Conservation (phyloP, 768 basidiomycete genomes). For the Sporobolomyces pararoseus region DNA sequence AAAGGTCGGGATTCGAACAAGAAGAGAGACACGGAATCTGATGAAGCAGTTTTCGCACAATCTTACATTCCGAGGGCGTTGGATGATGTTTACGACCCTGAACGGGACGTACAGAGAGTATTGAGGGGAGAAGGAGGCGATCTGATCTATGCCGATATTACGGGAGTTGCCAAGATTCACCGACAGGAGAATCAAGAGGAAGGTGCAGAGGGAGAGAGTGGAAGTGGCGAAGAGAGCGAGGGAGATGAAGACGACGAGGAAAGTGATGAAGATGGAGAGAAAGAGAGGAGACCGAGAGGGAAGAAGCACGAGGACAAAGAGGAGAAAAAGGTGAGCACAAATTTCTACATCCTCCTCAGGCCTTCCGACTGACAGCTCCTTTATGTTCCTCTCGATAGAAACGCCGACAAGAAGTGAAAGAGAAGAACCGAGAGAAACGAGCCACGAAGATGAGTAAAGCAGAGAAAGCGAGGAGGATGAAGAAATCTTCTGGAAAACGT, state of each 20-base stretch:
- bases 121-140: conserved; percentile 64
- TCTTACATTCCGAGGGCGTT: conserved; percentile 90
- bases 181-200: conserved; percentile 47
- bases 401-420: conserved; percentile 36
- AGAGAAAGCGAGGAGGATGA: conserved; percentile 33
- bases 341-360: not conserved
- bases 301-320: conserved; percentile 55
- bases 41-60: conserved; percentile 81
- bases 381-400: conserved; percentile 16
- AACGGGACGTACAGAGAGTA: conserved; percentile 78
- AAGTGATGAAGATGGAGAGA: conserved; percentile 47
- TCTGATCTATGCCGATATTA: conserved; percentile 82
- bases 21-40: conserved; percentile 54
- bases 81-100: conserved; percentile 90
- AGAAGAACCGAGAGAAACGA: conserved; percentile 36
- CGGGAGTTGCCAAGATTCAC: conserved; percentile 59
- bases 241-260: conserved; percentile 47
- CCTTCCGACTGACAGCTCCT: not conserved
- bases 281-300: conserved; percentile 66
- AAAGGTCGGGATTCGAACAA: not conserved
- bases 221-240: conserved; percentile 28
- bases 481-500: conserved; percentile 32
- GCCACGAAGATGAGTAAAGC: conserved; percentile 38
- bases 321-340: conserved; percentile 37
- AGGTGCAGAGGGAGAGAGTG: conserved; percentile 46